Conservation (phyloP, 2,329 filamentous ascomycete genomes). For the Fusarium globosum region DNA sequence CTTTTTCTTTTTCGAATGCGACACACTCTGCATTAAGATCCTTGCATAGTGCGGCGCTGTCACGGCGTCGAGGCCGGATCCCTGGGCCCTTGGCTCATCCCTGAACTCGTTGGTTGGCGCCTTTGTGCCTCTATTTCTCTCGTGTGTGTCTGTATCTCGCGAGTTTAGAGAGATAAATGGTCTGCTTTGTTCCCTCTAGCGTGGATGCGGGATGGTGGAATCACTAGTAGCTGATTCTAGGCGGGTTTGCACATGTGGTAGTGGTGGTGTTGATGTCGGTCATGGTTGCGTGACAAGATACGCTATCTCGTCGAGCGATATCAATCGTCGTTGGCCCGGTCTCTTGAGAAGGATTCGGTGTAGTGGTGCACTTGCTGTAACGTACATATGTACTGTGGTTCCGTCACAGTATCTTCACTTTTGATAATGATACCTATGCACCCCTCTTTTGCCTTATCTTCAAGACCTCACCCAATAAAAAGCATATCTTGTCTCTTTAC, state of each 20-base stretch:
- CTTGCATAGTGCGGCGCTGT: conserved; percentile 39
- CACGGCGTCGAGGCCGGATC: conserved; percentile 34
- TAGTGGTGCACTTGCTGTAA: conserved; percentile 18
- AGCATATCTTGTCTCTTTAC: neutral
- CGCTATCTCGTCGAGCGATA: conserved; percentile 34
- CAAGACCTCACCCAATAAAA: conserved; percentile 11
- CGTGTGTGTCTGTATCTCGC: conserved; percentile 10
- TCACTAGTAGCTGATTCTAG: conserved; percentile 2
- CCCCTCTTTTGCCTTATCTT: conserved; percentile 34
- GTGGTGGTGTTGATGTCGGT: conserved; percentile 22
- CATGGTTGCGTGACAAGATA: conserved; percentile 39
- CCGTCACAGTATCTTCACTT: conserved; percentile 17
- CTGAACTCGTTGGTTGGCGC: conserved; percentile 13
- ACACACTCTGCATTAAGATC: conserved; percentile 42
- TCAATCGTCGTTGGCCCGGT: conserved; percentile 20
- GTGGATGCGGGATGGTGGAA: conserved; percentile 29
- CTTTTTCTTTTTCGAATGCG: conserved; percentile 39
- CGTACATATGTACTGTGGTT: conserved; percentile 4
- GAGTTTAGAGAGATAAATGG: conserved; percentile 19
- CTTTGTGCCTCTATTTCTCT: conserved; percentile 12
- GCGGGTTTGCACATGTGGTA: conserved; percentile 24
- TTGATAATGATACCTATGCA: conserved; percentile 20
- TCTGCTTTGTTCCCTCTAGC: conserved; percentile 15
- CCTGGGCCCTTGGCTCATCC: conserved; percentile 34
- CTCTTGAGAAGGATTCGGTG: conserved; percentile 26